Percentiles rank a stretch among this genome's conserved stretches.
These are phyloP conservation scores for Fusarium anthophilum DNA, from an alignment of 2,329 filamentous ascomycete species.

Conservation along the genomic window DNA sequence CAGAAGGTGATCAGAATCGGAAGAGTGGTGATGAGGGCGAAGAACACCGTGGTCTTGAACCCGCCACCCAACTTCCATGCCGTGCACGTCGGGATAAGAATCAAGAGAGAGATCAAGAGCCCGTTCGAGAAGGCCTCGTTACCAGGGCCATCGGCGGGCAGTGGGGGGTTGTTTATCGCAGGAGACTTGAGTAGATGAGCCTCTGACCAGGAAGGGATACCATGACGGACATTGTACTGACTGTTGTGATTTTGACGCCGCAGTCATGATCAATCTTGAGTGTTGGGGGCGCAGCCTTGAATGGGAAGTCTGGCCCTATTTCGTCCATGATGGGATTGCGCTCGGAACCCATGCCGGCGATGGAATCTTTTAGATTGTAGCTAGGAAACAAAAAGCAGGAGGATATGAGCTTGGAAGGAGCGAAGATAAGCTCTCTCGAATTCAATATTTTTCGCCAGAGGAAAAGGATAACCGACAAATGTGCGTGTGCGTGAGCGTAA, in stretches of 20 bases:
- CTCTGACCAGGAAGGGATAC: not conserved
- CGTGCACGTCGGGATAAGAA: not conserved
- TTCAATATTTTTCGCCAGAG: too few species aligned
- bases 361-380: not conserved
- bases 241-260: conserved; percentile 4
- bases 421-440: not conserved
- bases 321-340: not conserved
- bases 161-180: not conserved
- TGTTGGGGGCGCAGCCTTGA: not conserved
- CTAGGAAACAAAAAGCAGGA: not conserved
- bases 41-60: conserved; percentile 87
- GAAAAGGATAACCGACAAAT: too few species aligned
- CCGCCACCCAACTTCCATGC: conserved; percentile 83
- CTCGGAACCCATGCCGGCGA: not conserved
- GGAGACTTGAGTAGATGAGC: conserved; percentile 2
- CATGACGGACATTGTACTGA: not conserved
- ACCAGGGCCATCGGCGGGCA: conserved; percentile 8
- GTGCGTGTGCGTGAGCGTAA: too few species aligned
- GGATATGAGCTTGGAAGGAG: not conserved
- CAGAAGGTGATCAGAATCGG: conserved; percentile 85
- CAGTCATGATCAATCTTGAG: conserved; percentile 11
- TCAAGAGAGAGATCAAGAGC: conserved; percentile 3
- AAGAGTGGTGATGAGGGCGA: conserved; percentile 77
- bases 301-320: conserved; percentile 4
- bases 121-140: conserved; percentile 9